Evolutionary conservation across 768 basidiomycete genomes (phyloP), one percentile per base, ranked within the genome.

Genomic region (Scleroderma citrinum): DNA sequence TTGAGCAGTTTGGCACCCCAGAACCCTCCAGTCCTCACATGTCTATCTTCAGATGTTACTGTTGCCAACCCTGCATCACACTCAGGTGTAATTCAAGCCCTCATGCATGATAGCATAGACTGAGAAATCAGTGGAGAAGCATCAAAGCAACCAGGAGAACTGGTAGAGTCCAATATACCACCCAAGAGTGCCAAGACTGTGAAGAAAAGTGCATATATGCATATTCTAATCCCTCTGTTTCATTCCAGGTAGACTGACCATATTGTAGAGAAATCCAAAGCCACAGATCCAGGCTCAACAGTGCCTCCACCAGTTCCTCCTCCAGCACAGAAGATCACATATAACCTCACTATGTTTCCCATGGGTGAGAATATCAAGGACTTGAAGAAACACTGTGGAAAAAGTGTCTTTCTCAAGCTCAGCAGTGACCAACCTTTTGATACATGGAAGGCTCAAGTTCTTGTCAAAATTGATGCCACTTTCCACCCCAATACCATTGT

Each of bases 121-220:
- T 2, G 3, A 20, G 37, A 20, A 38, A 17, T 38, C 20, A 12
- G 37, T 3, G 17, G 8, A 29, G 37, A 38, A 38, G 17, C 37
- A 19, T 38, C 37, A 38, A 19, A 5, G 20, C 20, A 38, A 11
- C 17, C 17, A 10, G 17, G 17, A 19, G 37, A 19, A 20, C 37
- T 32, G 29, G 30, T 21, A 21, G 35, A 19, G 21, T 17, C 2
- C n/a, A 45, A 45, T 16, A 45, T 21, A 32, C 44, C 24, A 20
- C 19, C 19, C 44, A 32, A 45, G 44, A 45, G 44, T 45, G 44
- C 44, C 7, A 29, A 34, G 44, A 32, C 30, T 19, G 23, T 35
- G 26, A 47, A 47, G 29, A 47, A 47, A 47, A 32, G 46, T 39
- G 46, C 46, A 47, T 47, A 47, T 47, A 47, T 47, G 6, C 36